These are phyloP conservation scores for Epichloe coenophiala DNA, from an alignment of 2,329 filamentous ascomycete genomes.

Conservation along the genomic window DNA sequence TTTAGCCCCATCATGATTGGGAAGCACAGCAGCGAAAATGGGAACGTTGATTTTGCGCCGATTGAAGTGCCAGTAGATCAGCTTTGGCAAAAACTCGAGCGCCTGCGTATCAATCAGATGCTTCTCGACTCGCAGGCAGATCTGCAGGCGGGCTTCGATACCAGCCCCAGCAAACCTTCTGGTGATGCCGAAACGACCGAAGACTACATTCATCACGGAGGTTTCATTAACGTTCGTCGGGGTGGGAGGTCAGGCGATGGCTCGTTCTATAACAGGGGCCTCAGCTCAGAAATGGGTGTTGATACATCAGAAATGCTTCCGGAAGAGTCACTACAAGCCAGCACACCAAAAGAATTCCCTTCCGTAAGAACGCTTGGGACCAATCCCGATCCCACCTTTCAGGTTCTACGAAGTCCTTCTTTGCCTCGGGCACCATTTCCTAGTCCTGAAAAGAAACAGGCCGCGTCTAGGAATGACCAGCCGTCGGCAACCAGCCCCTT, in stretches of 20 bases:
- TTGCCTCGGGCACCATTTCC: conserved; percentile 42
- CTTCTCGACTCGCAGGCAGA: conserved; percentile 26
- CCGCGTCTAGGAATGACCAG: conserved; percentile 6
- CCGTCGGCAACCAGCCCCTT: conserved; percentile 53
- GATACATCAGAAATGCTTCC: conserved; percentile 50
- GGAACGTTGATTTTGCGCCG: conserved; percentile 42
- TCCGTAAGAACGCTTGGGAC: conserved; percentile 31
- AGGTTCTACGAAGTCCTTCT: conserved; percentile 22
- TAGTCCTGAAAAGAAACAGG: conserved; percentile 44
- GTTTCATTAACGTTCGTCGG: conserved; percentile 55
- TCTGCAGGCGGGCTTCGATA: conserved; percentile 15
- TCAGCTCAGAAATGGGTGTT: conserved; percentile 51
- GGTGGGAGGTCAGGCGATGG: conserved; percentile 59
- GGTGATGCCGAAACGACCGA: conserved; percentile 47
- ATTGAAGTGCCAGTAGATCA: conserved; percentile 39
- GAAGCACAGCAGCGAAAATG: conserved; percentile 52
- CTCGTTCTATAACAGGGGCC: conserved; percentile 55
- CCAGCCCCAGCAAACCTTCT: conserved; percentile 21
- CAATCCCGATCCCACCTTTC: conserved; percentile 15
- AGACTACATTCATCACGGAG: conserved; percentile 50
- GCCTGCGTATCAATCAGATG: conserved; percentile 43
- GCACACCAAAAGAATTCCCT: conserved; percentile 51
- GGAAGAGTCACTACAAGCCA: conserved; percentile 52
- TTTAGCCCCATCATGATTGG: conserved; percentile 74
- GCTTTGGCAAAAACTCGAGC: conserved; percentile 44